A percentile compares a stretch with the other conserved stretches of the same genome.
phyloP scores from a whole-genome alignment of 2,329 filamentous ascomycete species.

The Xylariaceae sp. region DNA sequence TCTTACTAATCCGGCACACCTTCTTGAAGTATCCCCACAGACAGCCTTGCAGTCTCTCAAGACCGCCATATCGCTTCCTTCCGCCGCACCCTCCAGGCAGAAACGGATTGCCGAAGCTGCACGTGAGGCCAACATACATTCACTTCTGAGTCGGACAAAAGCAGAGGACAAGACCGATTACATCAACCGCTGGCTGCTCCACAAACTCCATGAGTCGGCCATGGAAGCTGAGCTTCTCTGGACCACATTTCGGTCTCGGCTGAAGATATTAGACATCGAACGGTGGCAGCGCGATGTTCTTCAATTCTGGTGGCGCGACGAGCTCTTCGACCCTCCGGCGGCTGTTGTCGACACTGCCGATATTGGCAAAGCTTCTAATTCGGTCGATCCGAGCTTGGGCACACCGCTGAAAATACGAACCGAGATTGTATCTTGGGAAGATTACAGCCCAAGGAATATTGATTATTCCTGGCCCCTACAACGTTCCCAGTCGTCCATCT shows the following conservation, averaged over 20 bases:
- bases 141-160: slow-evolving; percentile 34
- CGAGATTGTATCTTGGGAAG: too few relatives aligned
- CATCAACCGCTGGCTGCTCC: slow-evolving; percentile 53
- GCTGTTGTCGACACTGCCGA: slow-evolving; percentile 15
- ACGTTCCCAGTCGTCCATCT: too few relatives aligned
- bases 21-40: slow-evolving; percentile 38
- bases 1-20: slow-evolving; percentile 47
- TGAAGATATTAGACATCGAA: slow-evolving; percentile 34
- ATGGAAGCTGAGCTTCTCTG: slow-evolving; percentile 45
- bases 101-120: slow-evolving; percentile 39
- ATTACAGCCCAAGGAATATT: slow-evolving; percentile 20
- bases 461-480: slow-evolving; percentile 14
- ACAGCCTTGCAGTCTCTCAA: slow-evolving; percentile 42
- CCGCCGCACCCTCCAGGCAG: slow-evolving; percentile 33
- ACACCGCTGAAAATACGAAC: not conserved
- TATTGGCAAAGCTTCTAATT: slow-evolving; percentile 20
- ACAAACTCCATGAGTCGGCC: slow-evolving; percentile 46
- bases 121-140: slow-evolving; percentile 49
- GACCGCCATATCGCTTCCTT: slow-evolving; percentile 37
- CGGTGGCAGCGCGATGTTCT: slow-evolving; percentile 44
- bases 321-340: slow-evolving; percentile 24
- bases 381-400: slow-evolving; percentile 11
- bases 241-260: slow-evolving; percentile 31
- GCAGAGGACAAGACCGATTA: slow-evolving; percentile 42
- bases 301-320: slow-evolving; percentile 40